phyloP scores from a whole-genome alignment of 169 alveolate genomes.

The Eimeria necatrix region DNA sequence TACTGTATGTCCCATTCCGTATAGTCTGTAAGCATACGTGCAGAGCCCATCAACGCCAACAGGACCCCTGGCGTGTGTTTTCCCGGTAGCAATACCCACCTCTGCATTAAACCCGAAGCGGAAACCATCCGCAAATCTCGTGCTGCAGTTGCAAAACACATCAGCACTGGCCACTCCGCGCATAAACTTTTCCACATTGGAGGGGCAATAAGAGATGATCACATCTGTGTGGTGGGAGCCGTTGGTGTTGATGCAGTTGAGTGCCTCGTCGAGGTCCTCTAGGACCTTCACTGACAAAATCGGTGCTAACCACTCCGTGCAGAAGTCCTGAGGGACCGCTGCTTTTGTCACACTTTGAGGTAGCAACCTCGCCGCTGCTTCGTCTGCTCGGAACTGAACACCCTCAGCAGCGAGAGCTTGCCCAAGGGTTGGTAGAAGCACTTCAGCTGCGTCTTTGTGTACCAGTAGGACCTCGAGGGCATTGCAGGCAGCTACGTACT shows the following conservation, averaged over 20 bases:
- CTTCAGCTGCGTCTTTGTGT: conserved; percentile 74
- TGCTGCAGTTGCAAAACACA: conserved; percentile 87
- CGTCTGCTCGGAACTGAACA: conserved; percentile 63
- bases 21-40: conserved; percentile 84
- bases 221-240: conserved; percentile 90
- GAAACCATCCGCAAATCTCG: conserved; percentile 89
- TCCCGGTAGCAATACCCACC: conserved; percentile 88
- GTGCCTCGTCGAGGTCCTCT: conserved; percentile 82
- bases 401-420: conserved; percentile 64
- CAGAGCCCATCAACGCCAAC: conserved; percentile 88
- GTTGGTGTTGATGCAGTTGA: conserved; percentile 84
- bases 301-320: conserved; percentile 84
- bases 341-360: conserved; percentile 12
- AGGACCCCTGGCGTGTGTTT: conserved; percentile 90
- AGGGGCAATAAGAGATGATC: conserved; percentile 81
- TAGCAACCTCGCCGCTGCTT: not conserved
- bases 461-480: conserved; percentile 86
- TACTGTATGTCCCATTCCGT: conserved; percentile 86
- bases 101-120: conserved; percentile 90
- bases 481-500: conserved; percentile 88
- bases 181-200: conserved; percentile 79
- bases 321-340: conserved; percentile 77
- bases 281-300: conserved; percentile 83
- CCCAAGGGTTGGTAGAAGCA: conserved; percentile 77
- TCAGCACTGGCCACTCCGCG: conserved; percentile 85